phyloP scores from a whole-genome alignment of 768 basidiomycete genomes.

The Rhizopogon vinicolor region DNA sequence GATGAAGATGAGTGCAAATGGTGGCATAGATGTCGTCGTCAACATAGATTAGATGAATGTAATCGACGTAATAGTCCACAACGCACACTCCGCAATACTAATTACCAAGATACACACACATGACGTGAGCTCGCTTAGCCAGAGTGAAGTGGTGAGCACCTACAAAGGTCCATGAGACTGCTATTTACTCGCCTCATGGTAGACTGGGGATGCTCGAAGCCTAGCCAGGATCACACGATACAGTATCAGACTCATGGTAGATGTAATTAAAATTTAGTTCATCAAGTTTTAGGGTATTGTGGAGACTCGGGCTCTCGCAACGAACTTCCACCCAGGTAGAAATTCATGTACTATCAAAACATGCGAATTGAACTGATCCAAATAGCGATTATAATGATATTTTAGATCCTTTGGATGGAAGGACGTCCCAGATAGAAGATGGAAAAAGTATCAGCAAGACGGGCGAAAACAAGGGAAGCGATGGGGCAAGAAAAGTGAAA shows the following conservation, averaged over 20 bases:
- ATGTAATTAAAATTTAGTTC: too few species aligned
- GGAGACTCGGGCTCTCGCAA: too few species aligned
- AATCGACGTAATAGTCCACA: background rate
- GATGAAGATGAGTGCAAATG: conserved; percentile 27
- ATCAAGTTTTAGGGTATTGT: too few species aligned
- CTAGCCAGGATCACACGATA: too few species aligned
- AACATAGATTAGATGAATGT: conserved; percentile 21
- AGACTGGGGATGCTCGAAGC: too few species aligned
- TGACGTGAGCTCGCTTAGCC: background rate
- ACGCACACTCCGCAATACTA: too few species aligned
- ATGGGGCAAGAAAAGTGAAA: background rate
- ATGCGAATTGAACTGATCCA: background rate
- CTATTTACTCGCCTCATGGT: too few species aligned
- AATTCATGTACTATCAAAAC: conserved; percentile 3
- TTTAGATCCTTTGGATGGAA: conserved; percentile 6
- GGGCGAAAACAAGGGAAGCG: background rate
- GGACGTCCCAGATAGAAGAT: background rate
- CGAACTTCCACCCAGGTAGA: background rate
- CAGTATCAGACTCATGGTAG: too few species aligned
- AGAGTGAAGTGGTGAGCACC: too few species aligned
- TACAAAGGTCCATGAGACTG: too few species aligned
- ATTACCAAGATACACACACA: background rate
- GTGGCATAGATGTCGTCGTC: conserved; percentile 42
- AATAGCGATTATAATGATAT: conserved; percentile 4
- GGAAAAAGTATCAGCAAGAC: conserved; percentile 3